Percentiles rank a stretch among this genome's conserved stretches.
phyloP scores from a whole-genome alignment of 2,329 filamentous ascomycete species.

The Aspergillus sp. region DNA sequence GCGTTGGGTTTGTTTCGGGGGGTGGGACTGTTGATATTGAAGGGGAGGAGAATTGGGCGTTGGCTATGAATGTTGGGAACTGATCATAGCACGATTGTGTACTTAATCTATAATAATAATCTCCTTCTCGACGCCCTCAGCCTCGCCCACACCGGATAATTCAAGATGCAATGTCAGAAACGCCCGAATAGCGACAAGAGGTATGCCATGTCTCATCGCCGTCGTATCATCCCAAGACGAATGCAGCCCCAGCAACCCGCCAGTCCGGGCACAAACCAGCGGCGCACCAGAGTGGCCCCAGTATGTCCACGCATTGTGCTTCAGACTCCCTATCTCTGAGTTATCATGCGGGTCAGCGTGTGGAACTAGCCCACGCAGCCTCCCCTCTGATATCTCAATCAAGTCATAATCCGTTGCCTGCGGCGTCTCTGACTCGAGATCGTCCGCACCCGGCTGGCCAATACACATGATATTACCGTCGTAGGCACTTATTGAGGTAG shows the following conservation, averaged over 20 bases:
- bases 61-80: background rate
- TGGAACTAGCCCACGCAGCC: background rate
- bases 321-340: conserved; percentile 52
- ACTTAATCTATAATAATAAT: background rate
- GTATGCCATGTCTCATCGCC: conserved; percentile 52
- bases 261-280: conserved; percentile 41
- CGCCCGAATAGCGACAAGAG: conserved; percentile 44
- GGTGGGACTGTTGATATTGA: background rate
- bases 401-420: conserved; percentile 2
- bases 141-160: background rate
- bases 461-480: conserved; percentile 19
- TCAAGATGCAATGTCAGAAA: conserved; percentile 34
- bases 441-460: conserved; percentile 43
- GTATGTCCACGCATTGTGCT: conserved; percentile 59
- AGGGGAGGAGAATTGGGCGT: background rate
- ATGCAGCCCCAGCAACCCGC: conserved; percentile 51
- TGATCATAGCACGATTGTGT: background rate
- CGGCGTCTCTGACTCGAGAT: conserved; percentile 25
- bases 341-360: conserved; percentile 51
- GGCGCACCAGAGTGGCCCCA: conserved; percentile 58
- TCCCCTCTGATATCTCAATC: conserved; percentile 4
- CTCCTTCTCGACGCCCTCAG: background rate
- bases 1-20: background rate
- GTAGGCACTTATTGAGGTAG: background rate
- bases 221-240: conserved; percentile 57